phyloP scores from a whole-genome alignment of 257 asterid genomes.

The Cinchona pubescens region DNA sequence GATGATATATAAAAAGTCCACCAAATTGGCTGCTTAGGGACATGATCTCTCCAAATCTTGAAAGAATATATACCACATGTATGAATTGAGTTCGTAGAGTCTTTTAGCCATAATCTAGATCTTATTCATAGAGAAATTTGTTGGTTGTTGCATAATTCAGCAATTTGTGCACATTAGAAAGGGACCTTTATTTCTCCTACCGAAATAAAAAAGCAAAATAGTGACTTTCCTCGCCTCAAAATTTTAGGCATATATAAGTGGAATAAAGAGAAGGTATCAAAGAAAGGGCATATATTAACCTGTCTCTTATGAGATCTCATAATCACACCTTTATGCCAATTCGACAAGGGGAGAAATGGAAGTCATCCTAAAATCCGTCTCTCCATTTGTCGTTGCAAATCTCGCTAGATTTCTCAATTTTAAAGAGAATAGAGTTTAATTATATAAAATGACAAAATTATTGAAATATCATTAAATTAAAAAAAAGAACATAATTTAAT shows the following conservation, averaged over 20 bases:
- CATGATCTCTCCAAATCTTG: constrained; percentile 3
- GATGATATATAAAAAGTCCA: no score
- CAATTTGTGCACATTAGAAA: not conserved
- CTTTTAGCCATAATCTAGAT: constrained; percentile 5
- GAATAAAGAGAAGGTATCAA: not conserved
- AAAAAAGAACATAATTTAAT: no score
- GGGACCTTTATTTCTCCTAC: constrained; percentile 2
- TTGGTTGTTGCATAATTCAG: not conserved
- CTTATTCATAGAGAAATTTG: not conserved
- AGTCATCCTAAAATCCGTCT: constrained; percentile 8
- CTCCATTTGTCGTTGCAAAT: constrained; percentile 5
- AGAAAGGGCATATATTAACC: no score
- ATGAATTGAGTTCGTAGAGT: not conserved
- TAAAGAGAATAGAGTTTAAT: no score
- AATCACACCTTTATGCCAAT: constrained; percentile 22
- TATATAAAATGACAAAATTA: no score
- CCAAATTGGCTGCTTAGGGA: constrained; percentile 8
- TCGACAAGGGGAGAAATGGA: constrained; percentile 8
- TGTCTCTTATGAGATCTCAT: constrained; percentile 21
- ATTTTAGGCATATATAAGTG: not conserved
- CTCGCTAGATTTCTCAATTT: not conserved
- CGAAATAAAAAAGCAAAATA: constrained; percentile 2
- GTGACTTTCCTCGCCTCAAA: not conserved
- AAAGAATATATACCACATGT: constrained; percentile 21
- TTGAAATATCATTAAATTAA: no score